phyloP scores from a whole-genome alignment of 768 basidiomycete genomes.

The Amanita jacksonii region DNA sequence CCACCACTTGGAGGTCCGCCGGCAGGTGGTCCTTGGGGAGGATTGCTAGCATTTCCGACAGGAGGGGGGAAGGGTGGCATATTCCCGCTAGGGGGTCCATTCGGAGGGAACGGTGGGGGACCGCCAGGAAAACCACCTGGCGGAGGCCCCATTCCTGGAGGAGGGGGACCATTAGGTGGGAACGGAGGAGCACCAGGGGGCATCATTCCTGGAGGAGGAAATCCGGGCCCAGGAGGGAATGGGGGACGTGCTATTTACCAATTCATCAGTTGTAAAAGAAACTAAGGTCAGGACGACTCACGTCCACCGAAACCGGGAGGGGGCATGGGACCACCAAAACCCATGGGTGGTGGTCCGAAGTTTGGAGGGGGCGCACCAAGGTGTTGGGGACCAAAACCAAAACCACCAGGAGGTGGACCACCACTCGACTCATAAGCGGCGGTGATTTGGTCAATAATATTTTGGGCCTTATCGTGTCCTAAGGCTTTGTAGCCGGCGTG shows the following conservation, averaged over 20 bases:
- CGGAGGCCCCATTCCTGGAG: conserved; percentile 34
- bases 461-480: conserved; percentile 96
- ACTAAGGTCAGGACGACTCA: conserved; percentile 20
- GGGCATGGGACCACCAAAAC: conserved; percentile 42
- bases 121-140: conserved; percentile 31
- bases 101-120: conserved; percentile 44
- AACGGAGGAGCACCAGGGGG: conserved; percentile 58
- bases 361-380: conserved; percentile 47
- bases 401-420: conserved; percentile 81
- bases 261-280: conserved; percentile 6
- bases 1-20: conserved; percentile 27
- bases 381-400: conserved; percentile 80
- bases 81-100: conserved; percentile 25
- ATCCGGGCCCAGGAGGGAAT: conserved; percentile 59
- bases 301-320: conserved; percentile 48
- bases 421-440: conserved; percentile 82
- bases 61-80: conserved; percentile 38
- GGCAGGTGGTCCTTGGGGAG: conserved; percentile 20
- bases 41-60: conserved; percentile 23
- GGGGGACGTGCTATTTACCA: conserved; percentile 47
- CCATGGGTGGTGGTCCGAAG: conserved; percentile 37
- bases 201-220: conserved; percentile 43
- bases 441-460: conserved; percentile 97
- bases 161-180: conserved; percentile 50
- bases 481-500: conserved; percentile 40